phyloP scores from a whole-genome alignment of 1,284 basidiomycete species.

The Irpex sp. region DNA sequence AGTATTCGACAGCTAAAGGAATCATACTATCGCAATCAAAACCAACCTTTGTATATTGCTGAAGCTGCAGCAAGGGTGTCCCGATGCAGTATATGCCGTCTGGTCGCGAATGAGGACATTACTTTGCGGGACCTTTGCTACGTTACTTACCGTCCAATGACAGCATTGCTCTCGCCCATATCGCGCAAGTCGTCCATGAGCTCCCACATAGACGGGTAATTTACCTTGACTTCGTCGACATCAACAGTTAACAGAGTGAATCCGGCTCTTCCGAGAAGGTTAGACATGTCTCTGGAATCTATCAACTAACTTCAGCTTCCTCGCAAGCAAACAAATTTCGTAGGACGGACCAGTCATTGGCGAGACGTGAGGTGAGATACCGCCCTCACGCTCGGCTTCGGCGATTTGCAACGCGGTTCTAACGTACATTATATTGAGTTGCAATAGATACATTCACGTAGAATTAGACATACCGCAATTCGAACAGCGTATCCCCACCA shows the following conservation, averaged over 20 bases:
- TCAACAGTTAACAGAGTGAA: constrained; percentile 96
- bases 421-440: neutral
- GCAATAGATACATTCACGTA: too few relatives aligned
- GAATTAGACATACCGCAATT: constrained; percentile 84
- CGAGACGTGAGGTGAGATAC: constrained; percentile 91
- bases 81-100: constrained; percentile 69
- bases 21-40: constrained; percentile 4
- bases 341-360: constrained; percentile 87
- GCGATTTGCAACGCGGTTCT: constrained; percentile 89
- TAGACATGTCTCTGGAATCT: constrained; percentile 91
- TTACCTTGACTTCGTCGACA: constrained; percentile 88
- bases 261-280: constrained; percentile 87
- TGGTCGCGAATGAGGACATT: constrained; percentile 20
- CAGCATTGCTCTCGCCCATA: constrained; percentile 97
- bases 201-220: constrained; percentile 96
- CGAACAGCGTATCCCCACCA: constrained; percentile 96
- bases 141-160: constrained; percentile 66
- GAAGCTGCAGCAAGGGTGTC: constrained; percentile 91
- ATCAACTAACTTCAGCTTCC: neutral
- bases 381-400: constrained; percentile 92
- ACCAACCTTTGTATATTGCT: constrained; percentile 90
- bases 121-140: too few relatives aligned
- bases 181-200: constrained; percentile 88
- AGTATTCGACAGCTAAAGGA: neutral
- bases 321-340: neutral